Percentiles rank a stretch among this genome's conserved stretches.
phyloP scores from a whole-genome alignment of 1,284 basidiomycete species.

The Termitomyces sp. region DNA sequence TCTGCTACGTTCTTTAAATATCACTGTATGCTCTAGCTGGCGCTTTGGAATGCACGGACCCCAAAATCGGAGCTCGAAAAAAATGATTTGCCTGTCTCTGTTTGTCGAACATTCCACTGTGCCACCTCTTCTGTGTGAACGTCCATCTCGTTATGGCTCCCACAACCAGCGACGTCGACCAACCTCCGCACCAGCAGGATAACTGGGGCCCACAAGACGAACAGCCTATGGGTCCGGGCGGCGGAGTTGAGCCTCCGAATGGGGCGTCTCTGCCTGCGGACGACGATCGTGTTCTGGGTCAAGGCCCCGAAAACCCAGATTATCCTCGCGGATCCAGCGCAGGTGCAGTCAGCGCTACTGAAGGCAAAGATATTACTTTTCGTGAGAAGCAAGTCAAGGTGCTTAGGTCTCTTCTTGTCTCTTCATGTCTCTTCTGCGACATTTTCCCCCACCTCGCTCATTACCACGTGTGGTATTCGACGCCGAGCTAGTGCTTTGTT shows the following conservation, averaged over 20 bases:
- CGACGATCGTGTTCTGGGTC: constrained; percentile 34
- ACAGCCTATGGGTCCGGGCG: constrained; percentile 45
- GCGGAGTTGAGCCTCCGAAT: constrained; percentile 35
- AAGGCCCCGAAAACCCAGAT: constrained; percentile 42
- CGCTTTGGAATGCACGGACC: constrained; percentile 14
- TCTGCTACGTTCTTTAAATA: constrained; percentile 10
- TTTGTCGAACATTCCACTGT: constrained; percentile 10
- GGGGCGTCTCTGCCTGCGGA: constrained; percentile 40
- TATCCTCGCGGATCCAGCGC: constrained; percentile 45
- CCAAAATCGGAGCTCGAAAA: constrained; percentile 17
- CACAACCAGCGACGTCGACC: constrained; percentile 37
- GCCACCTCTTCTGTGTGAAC: constrained; percentile 2
- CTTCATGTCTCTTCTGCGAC: constrained; percentile 20
- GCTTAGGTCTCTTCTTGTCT: constrained; percentile 66
- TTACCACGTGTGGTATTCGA: constrained; percentile 18
- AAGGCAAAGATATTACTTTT: constrained; percentile 41
- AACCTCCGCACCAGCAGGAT: constrained; percentile 30
- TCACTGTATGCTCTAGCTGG: not conserved
- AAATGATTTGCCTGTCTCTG: constrained; percentile 9
- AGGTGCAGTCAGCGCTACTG: constrained; percentile 37
- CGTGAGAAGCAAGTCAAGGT: constrained; percentile 85
- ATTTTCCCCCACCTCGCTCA: constrained; percentile 17
- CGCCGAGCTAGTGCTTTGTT: constrained; percentile 18
- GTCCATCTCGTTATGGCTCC: constrained; percentile 39
- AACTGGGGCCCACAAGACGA: constrained; percentile 57